Evolutionary conservation across 2,329 filamentous ascomycete genomes (phyloP).

Genomic region (Cladobotryum protrusum): DNA sequence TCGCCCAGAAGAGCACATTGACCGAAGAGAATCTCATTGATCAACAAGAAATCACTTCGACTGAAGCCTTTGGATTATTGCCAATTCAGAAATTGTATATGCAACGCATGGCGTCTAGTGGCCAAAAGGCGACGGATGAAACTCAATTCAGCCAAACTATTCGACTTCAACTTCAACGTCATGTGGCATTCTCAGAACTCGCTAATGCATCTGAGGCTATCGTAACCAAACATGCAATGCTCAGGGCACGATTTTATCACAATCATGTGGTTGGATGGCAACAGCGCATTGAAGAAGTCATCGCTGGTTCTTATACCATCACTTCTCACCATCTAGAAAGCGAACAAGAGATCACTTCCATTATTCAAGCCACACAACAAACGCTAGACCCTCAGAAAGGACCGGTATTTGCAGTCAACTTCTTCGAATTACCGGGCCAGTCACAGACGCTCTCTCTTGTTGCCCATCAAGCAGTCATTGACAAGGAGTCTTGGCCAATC

Average conservation of each 20-base stretch:
- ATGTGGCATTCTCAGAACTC: too few species aligned
- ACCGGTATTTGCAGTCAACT: constrained; percentile 14
- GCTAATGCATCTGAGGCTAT: neutral
- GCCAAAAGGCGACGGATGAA: too few species aligned
- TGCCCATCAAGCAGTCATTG: constrained; percentile 20
- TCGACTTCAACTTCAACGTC: too few species aligned
- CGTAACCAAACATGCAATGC: constrained; percentile 10
- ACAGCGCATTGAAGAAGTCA: constrained; percentile 5
- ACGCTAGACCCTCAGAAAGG: constrained; percentile 11
- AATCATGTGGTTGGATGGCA: neutral
- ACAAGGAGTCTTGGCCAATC: constrained; percentile 40
- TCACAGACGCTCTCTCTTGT: neutral
- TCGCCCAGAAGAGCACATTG: too few species aligned
- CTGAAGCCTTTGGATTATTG: too few species aligned
- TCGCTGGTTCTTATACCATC: too few species aligned
- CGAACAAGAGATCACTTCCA: neutral
- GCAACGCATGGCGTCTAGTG: neutral
- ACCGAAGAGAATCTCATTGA: too few species aligned
- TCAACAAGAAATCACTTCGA: too few species aligned
- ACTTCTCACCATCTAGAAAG: too few species aligned
- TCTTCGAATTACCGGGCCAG: constrained; percentile 8
- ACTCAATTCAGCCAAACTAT: too few species aligned
- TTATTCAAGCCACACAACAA: neutral
- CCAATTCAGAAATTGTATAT: neutral
- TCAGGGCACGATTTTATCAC: constrained; percentile 7